Evolutionary conservation across 192 early-diverging fungal species (phyloP).

Genomic region (Funneliformis geosporum): DNA sequence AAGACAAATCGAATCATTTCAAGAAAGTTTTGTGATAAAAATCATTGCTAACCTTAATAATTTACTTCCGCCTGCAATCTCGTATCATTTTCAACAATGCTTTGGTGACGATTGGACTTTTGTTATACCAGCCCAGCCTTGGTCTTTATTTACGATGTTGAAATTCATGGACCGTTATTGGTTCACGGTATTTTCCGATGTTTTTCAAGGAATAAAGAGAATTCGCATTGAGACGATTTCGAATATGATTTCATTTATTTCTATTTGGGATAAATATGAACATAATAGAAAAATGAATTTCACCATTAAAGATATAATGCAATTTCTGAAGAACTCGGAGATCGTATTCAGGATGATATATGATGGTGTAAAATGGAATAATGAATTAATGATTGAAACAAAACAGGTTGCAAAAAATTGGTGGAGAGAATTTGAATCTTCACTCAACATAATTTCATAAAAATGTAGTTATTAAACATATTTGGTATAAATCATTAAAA

Average conservation of each 20-base stretch:
- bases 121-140: constrained; percentile 11
- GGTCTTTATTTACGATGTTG: not conserved
- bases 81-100: constrained; percentile 10
- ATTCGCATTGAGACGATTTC: not conserved
- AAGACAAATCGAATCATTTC: not conserved
- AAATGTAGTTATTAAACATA: not conserved
- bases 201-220: not conserved
- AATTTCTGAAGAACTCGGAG: not conserved
- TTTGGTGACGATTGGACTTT: constrained; percentile 26
- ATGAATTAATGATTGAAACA: not conserved
- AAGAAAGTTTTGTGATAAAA: constrained; percentile 4
- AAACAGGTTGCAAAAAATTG: not conserved
- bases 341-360: not conserved
- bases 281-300: not conserved
- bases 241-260: not conserved
- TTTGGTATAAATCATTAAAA: too few species aligned
- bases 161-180: not conserved
- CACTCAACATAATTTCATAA: not conserved
- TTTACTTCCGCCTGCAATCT: constrained; percentile 12
- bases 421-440: not conserved
- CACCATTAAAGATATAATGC: not conserved
- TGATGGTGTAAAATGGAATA: not conserved
- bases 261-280: not conserved
- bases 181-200: not conserved
- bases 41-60: not conserved